Evolutionary conservation across 176 grass and related monocot species (phyloP).

Genomic region (Zoysia japonica): DNA sequence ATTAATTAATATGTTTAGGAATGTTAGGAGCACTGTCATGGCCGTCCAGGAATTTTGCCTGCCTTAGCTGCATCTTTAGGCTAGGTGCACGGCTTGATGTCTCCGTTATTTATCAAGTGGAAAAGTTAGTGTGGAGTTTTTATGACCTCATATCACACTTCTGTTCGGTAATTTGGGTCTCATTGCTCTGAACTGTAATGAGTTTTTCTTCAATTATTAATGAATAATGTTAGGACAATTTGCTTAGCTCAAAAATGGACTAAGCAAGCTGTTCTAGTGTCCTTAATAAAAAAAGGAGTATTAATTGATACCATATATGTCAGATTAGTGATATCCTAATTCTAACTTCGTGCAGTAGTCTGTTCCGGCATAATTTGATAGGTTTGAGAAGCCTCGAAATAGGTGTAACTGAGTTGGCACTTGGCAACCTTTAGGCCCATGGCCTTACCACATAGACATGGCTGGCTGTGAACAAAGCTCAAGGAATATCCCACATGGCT

Average conservation of each 20-base stretch:
- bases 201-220: neutral
- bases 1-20: neutral
- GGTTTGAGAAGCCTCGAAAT: neutral
- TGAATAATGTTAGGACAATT: neutral
- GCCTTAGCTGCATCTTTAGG: slow-evolving; percentile 28
- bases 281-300: neutral
- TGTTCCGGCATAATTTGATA: neutral
- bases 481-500: slow-evolving; percentile 48
- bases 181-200: neutral
- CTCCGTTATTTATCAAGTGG: neutral
- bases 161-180: neutral
- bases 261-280: neutral
- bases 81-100: slow-evolving; percentile 5
- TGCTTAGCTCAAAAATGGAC: neutral
- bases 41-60: slow-evolving; percentile 7
- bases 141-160: neutral
- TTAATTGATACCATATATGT: neutral
- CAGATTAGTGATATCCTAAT: neutral
- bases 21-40: slow-evolving; percentile 6
- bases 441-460: slow-evolving; percentile 9
- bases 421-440: slow-evolving; percentile 14
- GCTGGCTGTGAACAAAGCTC: slow-evolving; percentile 29
- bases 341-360: neutral
- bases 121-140: slow-evolving; percentile 7
- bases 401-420: neutral